Evolutionary conservation across 75 land plant species (phyloP), one percentile per base, ranked within the genome.

Genomic region (Pseudotsuga menziesii): DNA sequence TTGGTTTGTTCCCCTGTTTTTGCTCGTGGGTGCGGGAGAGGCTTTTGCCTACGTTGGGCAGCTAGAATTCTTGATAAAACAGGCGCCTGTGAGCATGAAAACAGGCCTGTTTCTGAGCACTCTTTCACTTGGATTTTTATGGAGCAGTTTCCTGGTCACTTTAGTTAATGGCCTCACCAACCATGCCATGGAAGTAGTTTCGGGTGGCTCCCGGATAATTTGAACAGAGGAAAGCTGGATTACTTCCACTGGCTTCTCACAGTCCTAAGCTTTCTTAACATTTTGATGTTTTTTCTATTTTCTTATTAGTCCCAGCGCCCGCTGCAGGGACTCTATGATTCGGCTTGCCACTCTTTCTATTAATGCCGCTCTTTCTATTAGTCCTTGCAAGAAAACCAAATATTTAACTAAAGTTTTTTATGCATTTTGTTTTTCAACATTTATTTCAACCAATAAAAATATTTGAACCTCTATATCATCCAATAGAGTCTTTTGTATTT

Each of bases 11-110:
- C 94, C 94, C 0, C 97, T 91, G 72, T 91, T 84, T 74, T 77
- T 88, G 75, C 76, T 94, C 0, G 89, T 90, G 23, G 97, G 97
- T 2, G 58, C 89, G 4, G 89, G 91, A 4, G 94, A 91, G 82
- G 93, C 91, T 0, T 89, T 93, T 27, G 78, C 89, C 5, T 92
- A 91, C 72, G 83, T 86, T 12, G 97, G 97, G 29, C 97, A 94
- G 82, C 86, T 94, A n/a, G 94, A 89, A 56, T 94, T 94, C 72
- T 91, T 91, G 88, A 79, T 92, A 16, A 84, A 89, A 74, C 88
- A 91, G 86, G 78, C 87, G 13, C 97, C 92, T 2, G 83, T 78
- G 27, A 85, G 88, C 17, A 94, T 94, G 97, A 90, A 90, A 79
- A 86, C 94, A 0, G 93, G 91, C 35, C 66, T 93, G 39, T 93